Evolutionary conservation across 2,329 filamentous ascomycete genomes (phyloP), one percentile per base, ranked within the genome.

Genomic region (Ophiostoma sp.): DNA sequence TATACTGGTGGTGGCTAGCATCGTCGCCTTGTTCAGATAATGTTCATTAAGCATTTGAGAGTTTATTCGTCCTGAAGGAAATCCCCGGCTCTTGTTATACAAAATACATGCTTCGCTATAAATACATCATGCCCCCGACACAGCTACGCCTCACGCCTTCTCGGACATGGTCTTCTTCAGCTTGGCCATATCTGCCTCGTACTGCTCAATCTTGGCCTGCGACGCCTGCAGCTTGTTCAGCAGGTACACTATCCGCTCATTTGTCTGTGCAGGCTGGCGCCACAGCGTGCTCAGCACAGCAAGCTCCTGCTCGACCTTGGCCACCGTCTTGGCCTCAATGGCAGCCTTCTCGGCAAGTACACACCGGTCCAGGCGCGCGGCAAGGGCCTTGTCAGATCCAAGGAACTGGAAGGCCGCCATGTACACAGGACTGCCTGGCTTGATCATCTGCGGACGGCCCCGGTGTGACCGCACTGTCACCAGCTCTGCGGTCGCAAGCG

Each of bases 351-450:
- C 89, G 0, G 82, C 84, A 31, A 96, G 76, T 23, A 93, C 83
- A 0, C 87, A 86, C 13, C 96, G 81, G 76, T 93, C 89, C 78
- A 97, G 86, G 73, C 89, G 87, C 48, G 90, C 89, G 60, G 85
- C 84, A 60, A 97, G 83, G 0, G 93, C 92, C 7, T 84, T 83
- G 77, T 97, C 94, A 65, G 86, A 81, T 0, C 88, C 85, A 52
- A 97, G 81, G 52, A 86, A 83, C 72, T 85, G 84, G 80, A 98
- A 98, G 0, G 94, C 94, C 1, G 94, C 88, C 71, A 89, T 87
- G 79, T 94, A 96, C 35, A 98, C 90, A 0, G 94, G 94, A 76
- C 92, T 93, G 31, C 93, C 93, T 0, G 93, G 90, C 69, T 85
- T 89, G 78, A 98, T 91, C 41, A 83, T 83, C 71, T 89, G 87